These are phyloP conservation scores for Cryptosporidium sp. DNA, from an alignment of 169 alveolate species.

Conservation along the genomic window DNA sequence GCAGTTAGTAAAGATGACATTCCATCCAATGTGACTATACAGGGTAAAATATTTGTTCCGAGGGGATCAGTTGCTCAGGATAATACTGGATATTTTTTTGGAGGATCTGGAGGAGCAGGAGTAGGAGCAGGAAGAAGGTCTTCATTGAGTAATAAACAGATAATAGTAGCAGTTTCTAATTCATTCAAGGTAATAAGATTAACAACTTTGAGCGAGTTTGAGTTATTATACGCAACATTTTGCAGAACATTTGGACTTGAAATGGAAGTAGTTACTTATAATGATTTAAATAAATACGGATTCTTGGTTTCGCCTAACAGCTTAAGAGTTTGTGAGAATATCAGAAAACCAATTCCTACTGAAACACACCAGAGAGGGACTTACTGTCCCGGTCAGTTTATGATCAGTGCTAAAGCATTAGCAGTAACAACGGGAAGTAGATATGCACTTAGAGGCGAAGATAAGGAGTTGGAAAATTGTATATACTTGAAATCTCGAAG, in stretches of 20 bases:
- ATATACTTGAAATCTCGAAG: slow-evolving; percentile 69
- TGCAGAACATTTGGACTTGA: slow-evolving; percentile 72
- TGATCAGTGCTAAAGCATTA: slow-evolving; percentile 78
- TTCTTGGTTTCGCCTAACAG: slow-evolving; percentile 74
- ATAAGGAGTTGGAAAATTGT: slow-evolving; percentile 23
- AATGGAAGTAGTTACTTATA: slow-evolving; percentile 72
- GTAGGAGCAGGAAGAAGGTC: not conserved
- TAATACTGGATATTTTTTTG: not conserved
- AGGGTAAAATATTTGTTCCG: slow-evolving; percentile 18
- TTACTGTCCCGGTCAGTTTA: slow-evolving; percentile 81
- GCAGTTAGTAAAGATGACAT: slow-evolving; percentile 33
- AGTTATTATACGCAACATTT: slow-evolving; percentile 70
- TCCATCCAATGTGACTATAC: slow-evolving; percentile 45
- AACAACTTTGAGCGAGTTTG: slow-evolving; percentile 67
- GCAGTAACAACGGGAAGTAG: slow-evolving; percentile 40
- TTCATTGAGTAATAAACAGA: not conserved
- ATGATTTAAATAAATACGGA: slow-evolving; percentile 68
- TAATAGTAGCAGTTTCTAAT: slow-evolving; percentile 64
- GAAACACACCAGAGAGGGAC: slow-evolving; percentile 77
- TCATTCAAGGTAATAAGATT: slow-evolving; percentile 38
- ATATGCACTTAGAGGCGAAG: slow-evolving; percentile 3
- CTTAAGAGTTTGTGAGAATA: slow-evolving; percentile 77
- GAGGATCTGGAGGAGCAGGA: not conserved
- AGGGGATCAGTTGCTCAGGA: not conserved
- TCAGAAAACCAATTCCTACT: slow-evolving; percentile 76